Evolutionary conservation across 2,329 filamentous ascomycete species (phyloP).

Genomic region (Microdochium nivale): DNA sequence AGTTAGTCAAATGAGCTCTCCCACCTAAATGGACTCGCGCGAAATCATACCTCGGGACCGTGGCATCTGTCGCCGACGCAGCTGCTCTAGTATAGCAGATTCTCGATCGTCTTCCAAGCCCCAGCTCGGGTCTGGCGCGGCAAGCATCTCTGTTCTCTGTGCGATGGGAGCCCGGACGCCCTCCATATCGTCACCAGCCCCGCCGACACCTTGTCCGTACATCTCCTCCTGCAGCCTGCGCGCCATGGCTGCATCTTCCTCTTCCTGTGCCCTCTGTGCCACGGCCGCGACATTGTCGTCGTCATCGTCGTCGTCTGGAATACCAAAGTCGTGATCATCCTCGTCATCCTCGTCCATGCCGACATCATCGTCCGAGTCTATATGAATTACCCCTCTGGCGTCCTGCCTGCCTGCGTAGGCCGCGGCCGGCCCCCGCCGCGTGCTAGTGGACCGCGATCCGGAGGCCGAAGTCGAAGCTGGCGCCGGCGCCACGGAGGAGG

Average conservation of each 20-base stretch:
- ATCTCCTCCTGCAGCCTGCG: slow-evolving; percentile 86
- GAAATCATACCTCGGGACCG: slow-evolving; percentile 12
- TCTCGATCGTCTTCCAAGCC: slow-evolving; percentile 45
- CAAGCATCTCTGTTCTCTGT: slow-evolving; percentile 82
- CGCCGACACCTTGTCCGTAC: slow-evolving; percentile 45
- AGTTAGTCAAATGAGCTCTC: not conserved
- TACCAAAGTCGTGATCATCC: slow-evolving; percentile 21
- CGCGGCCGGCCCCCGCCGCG: slow-evolving; percentile 5
- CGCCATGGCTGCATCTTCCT: slow-evolving; percentile 92
- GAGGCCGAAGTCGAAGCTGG: slow-evolving; percentile 13
- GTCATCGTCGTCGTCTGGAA: slow-evolving; percentile 26
- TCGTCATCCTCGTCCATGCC: slow-evolving; percentile 27
- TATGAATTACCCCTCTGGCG: slow-evolving; percentile 55
- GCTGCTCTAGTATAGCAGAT: slow-evolving; percentile 55
- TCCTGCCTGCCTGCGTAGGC: slow-evolving; percentile 36
- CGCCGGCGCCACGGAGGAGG: slow-evolving; percentile 25
- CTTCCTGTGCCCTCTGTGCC: slow-evolving; percentile 48
- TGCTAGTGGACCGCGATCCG: slow-evolving; percentile 5
- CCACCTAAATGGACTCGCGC: not conserved
- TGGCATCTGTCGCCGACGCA: slow-evolving; percentile 37
- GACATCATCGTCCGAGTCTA: slow-evolving; percentile 69
- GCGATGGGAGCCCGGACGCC: slow-evolving; percentile 84
- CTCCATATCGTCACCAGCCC: slow-evolving; percentile 37
- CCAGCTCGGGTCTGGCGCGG: slow-evolving; percentile 56
- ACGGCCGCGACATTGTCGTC: slow-evolving; percentile 32